These are phyloP conservation scores for Candida adriatica DNA, from an alignment of 805 yeast genomes.

Conservation along the genomic window DNA sequence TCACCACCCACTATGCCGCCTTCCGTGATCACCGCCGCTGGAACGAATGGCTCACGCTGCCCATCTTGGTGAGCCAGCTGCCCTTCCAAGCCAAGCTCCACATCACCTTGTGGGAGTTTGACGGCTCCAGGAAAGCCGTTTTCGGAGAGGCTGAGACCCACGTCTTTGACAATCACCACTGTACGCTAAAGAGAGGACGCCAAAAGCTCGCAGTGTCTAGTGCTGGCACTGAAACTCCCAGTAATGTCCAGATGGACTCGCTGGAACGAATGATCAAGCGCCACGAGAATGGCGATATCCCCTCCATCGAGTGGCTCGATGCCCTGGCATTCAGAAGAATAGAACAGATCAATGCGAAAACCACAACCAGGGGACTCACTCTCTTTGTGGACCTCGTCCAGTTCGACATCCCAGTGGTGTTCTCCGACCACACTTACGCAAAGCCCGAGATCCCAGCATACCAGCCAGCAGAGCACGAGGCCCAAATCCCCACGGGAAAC, in stretches of 20 bases:
- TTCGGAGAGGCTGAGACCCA: conserved; percentile 58
- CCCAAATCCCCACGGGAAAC: conserved; percentile 23
- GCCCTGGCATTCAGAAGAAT: conserved; percentile 50
- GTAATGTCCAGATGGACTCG: conserved; percentile 33
- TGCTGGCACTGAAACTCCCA: conserved; percentile 6
- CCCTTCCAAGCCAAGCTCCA: conserved; percentile 53
- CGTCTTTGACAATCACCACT: conserved; percentile 47
- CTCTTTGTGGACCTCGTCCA: conserved; percentile 52
- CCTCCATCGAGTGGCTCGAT: conserved; percentile 68
- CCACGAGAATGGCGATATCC: conserved; percentile 63
- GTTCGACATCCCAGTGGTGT: conserved; percentile 69
- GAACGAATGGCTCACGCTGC: conserved; percentile 69
- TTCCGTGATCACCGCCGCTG: conserved; percentile 44
- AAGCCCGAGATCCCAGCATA: conserved; percentile 30
- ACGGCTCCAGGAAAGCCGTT: conserved; percentile 41
- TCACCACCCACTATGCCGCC: conserved; percentile 42
- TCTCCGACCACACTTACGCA: conserved; percentile 45
- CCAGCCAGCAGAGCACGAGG: conserved; percentile 37
- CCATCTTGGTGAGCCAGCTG: conserved; percentile 67
- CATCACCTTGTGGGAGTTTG: conserved; percentile 63
- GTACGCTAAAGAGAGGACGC: conserved; percentile 63
- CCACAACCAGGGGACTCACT: conserved; percentile 26
- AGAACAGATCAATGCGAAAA: conserved; percentile 20
- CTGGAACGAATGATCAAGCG: conserved; percentile 48
- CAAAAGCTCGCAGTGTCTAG: conserved; percentile 34